Conservation (phyloP, 2,329 filamentous ascomycete genomes). For the Paracamarosporium sp. region DNA sequence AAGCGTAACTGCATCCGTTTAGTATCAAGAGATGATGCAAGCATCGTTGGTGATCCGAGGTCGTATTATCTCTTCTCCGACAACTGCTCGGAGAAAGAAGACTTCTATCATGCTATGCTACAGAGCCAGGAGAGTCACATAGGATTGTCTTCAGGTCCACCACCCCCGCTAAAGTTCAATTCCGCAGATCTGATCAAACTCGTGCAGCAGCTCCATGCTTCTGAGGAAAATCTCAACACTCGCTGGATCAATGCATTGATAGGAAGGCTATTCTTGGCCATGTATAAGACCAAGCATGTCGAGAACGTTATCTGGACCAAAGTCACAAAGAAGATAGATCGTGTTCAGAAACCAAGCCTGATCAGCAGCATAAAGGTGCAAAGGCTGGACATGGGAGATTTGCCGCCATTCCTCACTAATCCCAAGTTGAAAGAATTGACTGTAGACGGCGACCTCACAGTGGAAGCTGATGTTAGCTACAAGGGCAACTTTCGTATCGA, state of each 20-base stretch:
- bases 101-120: slow-evolving; percentile 94
- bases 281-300: slow-evolving; percentile 84
- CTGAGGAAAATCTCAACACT: slow-evolving; percentile 87
- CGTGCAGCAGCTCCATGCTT: slow-evolving; percentile 88
- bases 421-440: slow-evolving; percentile 87
- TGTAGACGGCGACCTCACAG: slow-evolving; percentile 86
- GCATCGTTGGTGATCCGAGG: slow-evolving; percentile 65
- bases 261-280: slow-evolving; percentile 83
- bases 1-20: slow-evolving; percentile 90
- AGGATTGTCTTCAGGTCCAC: slow-evolving; percentile 61
- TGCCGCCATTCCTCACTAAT: slow-evolving; percentile 88
- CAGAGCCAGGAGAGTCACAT: slow-evolving; percentile 79
- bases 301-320: slow-evolving; percentile 82
- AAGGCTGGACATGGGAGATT: slow-evolving; percentile 83
- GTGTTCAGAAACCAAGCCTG: slow-evolving; percentile 90
- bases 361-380: slow-evolving; percentile 84
- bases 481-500: slow-evolving; percentile 88
- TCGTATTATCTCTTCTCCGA: slow-evolving; percentile 96
- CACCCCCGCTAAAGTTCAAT: slow-evolving; percentile 77
- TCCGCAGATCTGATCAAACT: slow-evolving; percentile 86
- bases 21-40: slow-evolving; percentile 64
- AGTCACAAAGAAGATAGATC: slow-evolving; percentile 93
- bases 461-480: slow-evolving; percentile 89
- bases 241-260: slow-evolving; percentile 93
- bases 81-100: slow-evolving; percentile 94